These are phyloP conservation scores for Meyerozyma sp. DNA, from an alignment of 1,139 yeast species.

Conservation along the genomic window DNA sequence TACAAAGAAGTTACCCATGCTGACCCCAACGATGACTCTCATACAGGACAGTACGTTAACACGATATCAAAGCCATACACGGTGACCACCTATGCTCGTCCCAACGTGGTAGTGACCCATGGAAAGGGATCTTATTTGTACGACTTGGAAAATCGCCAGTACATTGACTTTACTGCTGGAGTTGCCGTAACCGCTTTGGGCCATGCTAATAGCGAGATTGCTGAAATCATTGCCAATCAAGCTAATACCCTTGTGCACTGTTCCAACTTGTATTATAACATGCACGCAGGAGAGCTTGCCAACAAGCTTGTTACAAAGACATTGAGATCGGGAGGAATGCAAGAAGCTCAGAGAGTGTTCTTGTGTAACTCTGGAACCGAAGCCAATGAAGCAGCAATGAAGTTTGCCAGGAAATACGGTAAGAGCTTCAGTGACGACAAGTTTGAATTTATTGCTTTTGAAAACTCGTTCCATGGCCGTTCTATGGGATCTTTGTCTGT, in stretches of 20 bases:
- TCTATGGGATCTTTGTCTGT: constrained; percentile 90
- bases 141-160: constrained; percentile 74
- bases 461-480: constrained; percentile 90
- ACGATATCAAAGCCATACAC: constrained; percentile 46
- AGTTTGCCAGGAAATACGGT: constrained; percentile 89
- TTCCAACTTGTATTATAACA: constrained; percentile 79
- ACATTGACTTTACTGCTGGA: constrained; percentile 90
- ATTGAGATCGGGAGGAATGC: constrained; percentile 68
- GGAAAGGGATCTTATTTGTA: constrained; percentile 72
- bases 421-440: constrained; percentile 50
- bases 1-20: constrained; percentile 3
- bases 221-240: constrained; percentile 68
- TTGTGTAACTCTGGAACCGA: constrained; percentile 93
- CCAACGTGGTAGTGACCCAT: constrained; percentile 61
- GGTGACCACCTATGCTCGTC: constrained; percentile 82
- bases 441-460: constrained; percentile 76
- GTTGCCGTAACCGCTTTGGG: constrained; percentile 96
- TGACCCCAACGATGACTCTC: constrained; percentile 15
- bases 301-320: constrained; percentile 68
- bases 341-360: constrained; percentile 76
- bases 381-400: constrained; percentile 96
- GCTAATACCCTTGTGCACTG: constrained; percentile 71
- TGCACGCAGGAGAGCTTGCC: constrained; percentile 78
- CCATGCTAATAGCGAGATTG: constrained; percentile 70
- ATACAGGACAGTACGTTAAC: constrained; percentile 27